Evolutionary conservation across 495 filamentous ascomycete genomes (phyloP), one percentile per base, ranked within the genome.

Genomic region (Talaromyces stipitatus): DNA sequence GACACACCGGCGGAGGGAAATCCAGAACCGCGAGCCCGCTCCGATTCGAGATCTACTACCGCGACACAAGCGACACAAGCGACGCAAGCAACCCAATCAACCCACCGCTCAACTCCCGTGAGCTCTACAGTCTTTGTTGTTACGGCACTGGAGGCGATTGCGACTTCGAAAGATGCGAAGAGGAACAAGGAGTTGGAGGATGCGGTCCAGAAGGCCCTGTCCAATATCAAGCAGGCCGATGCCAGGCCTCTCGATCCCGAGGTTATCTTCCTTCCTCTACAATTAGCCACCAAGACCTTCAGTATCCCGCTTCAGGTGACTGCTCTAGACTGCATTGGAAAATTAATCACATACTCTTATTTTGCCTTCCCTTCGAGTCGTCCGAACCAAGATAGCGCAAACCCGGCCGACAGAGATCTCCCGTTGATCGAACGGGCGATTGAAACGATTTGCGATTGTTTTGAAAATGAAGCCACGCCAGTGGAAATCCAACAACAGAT

Each of bases 371-470:
- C 90, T 29, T 72, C 82, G 50, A 71, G 77, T 60, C 70, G 73
- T 41, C 67, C 66, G 24, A 61, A 54, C 50, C 24, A 54, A 20
- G 58, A 76, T 50, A 70, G 74, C 57, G 78, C 75, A 29, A 77
- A 79, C 43, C 62, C 78, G 41, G 71, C 75, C 50, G 59, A 69
- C 10, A 68, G 74, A 55, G 70, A 74, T 46, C 68, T 82, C 5
- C 87, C 89, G 2, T 76, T 99, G 66, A 97, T 99, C 67, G 95
- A 99, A 69, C 84, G 91, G 60, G 95, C 95, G 46, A 99, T 99
- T 62, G 95, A 99, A 71, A 96, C 92, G 33, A 97, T 99, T 72
- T 97, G 95, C 78, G 92, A 97, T 65, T 99, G 95, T 67, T 99
- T 97, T 62, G 90, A 97, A 62, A 92, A 94, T 59, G 95, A 99